Base-by-base conservation (phyloP, 495 filamentous ascomycete species). In the Chaetomium tenue region DNA sequence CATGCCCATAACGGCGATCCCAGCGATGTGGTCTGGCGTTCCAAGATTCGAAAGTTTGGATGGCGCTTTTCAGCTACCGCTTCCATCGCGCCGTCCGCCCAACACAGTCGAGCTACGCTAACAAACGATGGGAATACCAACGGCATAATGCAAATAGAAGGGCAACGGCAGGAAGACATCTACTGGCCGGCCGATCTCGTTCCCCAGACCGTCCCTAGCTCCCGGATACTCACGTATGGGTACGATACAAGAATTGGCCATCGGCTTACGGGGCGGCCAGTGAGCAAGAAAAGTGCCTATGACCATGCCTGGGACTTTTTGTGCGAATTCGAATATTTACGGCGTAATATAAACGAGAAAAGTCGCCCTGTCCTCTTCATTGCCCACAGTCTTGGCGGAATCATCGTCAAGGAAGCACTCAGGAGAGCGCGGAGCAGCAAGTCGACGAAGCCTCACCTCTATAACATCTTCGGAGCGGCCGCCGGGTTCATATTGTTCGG, bases 311-410 rank as follows among this genome's bases (percentile, higher is more conserved):
- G 33, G 40, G 52, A 62, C 28, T 18, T 66, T 9, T 39, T 66
- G 12, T 37, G n/a, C 20, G 37, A 4, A 9, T 25, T 66, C n/a
- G 64, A 66, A n/a, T 12, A 37, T 54, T 22, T 25, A 22, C 53
- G 66, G 9, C 61, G 40, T 8, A 22, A 44, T 22, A 26, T 20
- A 20, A 52, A 42, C 30, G 51, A 68, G 33, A 57, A n/a, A 37
- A 15, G 15, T 8, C 58, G 69, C 23, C 72, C 72, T 13, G 55
- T 74, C 22, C 47, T 79, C 11, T 79, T 78, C 64, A 53, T 79
- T 39, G 73, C 71, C 46, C 76, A 79, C 61, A 79, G 76, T 58
- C 52, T 78, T 2, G 77, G 76, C 18, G 76, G 77, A 0, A 74
- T 79, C 40, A 65, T 78, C 0, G 66, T 73, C 61, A 78, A 78